Evolutionary conservation across 1,139 yeast species (phyloP).

Genomic region (Komagataea norvegica): DNA sequence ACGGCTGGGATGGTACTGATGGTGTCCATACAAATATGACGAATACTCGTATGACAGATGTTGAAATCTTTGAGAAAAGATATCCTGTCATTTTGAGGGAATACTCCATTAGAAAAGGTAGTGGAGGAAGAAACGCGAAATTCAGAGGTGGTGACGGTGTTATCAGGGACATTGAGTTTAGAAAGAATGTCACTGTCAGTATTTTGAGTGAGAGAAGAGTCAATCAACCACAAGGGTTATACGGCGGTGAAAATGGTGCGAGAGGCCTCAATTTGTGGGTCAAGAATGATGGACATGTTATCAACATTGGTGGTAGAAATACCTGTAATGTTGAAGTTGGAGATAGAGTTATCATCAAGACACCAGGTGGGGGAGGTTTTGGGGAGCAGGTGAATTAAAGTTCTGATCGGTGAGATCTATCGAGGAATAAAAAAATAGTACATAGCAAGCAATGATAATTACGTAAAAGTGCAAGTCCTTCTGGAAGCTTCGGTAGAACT

Average conservation of each 20-base stretch:
- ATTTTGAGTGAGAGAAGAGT: slow-evolving; percentile 60
- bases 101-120: slow-evolving; percentile 46
- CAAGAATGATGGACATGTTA: slow-evolving; percentile 27
- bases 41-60: slow-evolving; percentile 65
- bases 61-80: slow-evolving; percentile 61
- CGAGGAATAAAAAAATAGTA: too few species aligned
- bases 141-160: slow-evolving; percentile 61
- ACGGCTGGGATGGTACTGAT: slow-evolving; percentile 55
- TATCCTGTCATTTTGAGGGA: slow-evolving; percentile 59
- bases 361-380: slow-evolving; percentile 56
- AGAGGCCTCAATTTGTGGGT: slow-evolving; percentile 59
- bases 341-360: slow-evolving; percentile 48
- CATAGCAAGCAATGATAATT: too few species aligned
- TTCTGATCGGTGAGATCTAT: too few species aligned
- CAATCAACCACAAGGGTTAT: slow-evolving; percentile 54
- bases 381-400: slow-evolving; percentile 33
- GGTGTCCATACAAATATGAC: slow-evolving; percentile 73
- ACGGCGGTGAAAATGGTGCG: slow-evolving; percentile 56
- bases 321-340: slow-evolving; percentile 43
- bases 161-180: slow-evolving; percentile 56
- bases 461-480: too few species aligned
- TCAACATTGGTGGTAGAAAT: slow-evolving; percentile 45
- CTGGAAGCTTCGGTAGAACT: too few species aligned
- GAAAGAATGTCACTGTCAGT: slow-evolving; percentile 50
- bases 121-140: slow-evolving; percentile 53